Evolutionary conservation across 495 filamentous ascomycete genomes (phyloP).

Genomic region (Talaromyces thailandensis): DNA sequence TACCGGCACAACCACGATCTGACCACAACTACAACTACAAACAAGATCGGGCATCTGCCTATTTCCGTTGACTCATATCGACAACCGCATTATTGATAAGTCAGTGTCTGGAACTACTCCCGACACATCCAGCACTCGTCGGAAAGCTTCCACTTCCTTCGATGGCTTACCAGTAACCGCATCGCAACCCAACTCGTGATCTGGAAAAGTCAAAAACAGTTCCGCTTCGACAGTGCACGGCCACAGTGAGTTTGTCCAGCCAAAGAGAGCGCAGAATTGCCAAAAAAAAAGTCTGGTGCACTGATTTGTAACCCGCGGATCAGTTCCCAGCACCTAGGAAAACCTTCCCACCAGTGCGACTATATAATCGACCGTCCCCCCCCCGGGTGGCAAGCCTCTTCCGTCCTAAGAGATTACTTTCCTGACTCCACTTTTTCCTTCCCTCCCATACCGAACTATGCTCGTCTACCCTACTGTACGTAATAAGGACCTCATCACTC

Average conservation of each 20-base stretch:
- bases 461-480: constrained; percentile 34
- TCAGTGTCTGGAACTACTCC: background rate
- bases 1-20: background rate
- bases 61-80: background rate
- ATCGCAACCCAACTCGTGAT: background rate
- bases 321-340: background rate
- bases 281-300: background rate
- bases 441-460: constrained; percentile 28
- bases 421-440: background rate
- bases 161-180: background rate
- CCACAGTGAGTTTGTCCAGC: constrained; percentile 4
- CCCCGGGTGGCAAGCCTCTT: constrained; percentile 7
- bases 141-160: constrained; percentile 7
- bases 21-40: background rate
- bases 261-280: background rate
- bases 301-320: background rate
- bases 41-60: background rate
- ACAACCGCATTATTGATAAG: background rate
- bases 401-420: background rate
- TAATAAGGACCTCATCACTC: constrained; percentile 38
- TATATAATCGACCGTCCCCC: constrained; percentile 5
- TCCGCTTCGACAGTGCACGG: constrained; percentile 7
- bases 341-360: constrained; percentile 8
- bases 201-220: background rate
- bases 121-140: background rate